Evolutionary conservation across 2,329 filamentous ascomycete species (phyloP).

Genomic region (Sporothrix mexicana): DNA sequence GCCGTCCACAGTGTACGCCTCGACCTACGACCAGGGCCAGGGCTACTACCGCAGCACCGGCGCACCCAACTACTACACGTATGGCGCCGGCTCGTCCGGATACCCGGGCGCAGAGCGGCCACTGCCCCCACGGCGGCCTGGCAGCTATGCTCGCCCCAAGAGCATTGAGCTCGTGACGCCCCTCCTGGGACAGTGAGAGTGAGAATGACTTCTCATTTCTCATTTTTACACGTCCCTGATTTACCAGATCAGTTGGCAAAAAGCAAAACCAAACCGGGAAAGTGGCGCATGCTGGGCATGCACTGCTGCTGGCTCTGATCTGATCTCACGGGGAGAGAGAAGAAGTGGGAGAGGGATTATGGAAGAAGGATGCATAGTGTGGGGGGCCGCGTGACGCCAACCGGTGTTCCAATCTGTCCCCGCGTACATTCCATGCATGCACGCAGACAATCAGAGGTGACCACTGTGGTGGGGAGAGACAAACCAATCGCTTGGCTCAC

Average conservation of each 20-base stretch:
- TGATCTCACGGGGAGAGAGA: not conserved
- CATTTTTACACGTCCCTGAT: not conserved
- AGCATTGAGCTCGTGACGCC: slow-evolving; percentile 70
- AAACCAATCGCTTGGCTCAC: not conserved
- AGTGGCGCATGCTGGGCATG: slow-evolving; percentile 15
- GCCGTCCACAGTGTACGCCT: slow-evolving; percentile 53
- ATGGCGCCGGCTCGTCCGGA: slow-evolving; percentile 40
- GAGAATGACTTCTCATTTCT: not conserved
- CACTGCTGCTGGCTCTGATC: not conserved
- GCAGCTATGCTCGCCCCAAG: slow-evolving; percentile 61
- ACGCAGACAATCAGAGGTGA: not conserved
- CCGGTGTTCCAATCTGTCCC: slow-evolving; percentile 6
- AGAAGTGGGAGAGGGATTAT: not conserved
- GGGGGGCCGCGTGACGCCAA: slow-evolving; percentile 24
- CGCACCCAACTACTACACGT: slow-evolving; percentile 50
- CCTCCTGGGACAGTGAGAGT: slow-evolving; percentile 56
- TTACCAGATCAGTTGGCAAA: not conserved
- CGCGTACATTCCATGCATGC: slow-evolving; percentile 18
- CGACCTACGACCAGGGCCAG: slow-evolving; percentile 56
- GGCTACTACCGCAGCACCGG: slow-evolving; percentile 46
- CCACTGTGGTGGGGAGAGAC: slow-evolving; percentile 17
- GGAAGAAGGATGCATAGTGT: not conserved
- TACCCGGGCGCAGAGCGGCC: slow-evolving; percentile 57
- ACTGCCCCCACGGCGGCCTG: slow-evolving; percentile 61
- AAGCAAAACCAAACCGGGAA: not conserved